Base-by-base conservation (phyloP, 2,329 filamentous ascomycete species). In the Botrytis galanthina region DNA sequence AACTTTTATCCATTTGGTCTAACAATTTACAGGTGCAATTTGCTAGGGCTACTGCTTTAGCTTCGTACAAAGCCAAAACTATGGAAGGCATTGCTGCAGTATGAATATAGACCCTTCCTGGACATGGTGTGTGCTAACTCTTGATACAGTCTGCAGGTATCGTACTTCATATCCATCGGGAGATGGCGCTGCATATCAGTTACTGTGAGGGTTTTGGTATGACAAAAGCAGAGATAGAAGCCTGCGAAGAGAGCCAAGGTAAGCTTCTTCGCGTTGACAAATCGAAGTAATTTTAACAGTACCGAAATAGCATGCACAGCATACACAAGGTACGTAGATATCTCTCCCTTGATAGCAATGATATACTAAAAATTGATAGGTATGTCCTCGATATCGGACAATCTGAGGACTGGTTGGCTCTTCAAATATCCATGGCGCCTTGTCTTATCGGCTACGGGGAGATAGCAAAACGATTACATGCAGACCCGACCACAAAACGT, bases 341-440 rank as follows among this genome's bases (percentile, higher is more conserved):
- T 26, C 54, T 22, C 18, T 63, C n/a, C 9, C 37, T 63, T 22
- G 48, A 37, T n/a, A 51, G 54, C 20, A 44, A 37, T 29, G 26
- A 12, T 16, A 22, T 57, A 59, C 72, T 75, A 57, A 75, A 35
- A 29, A 29, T n/a, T 26, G 29, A 54, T 48, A 86, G 92, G 80
- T 97, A 95, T 81, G 91, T 97, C 39, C 89, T 98, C 72, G 95
- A 98, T 79, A 87, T 97, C 32, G 95, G 95, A 10, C 90, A 94
- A 78, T 94, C 92, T 2, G 90, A 96, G 80, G 94, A 97, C 83
- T 97, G 92, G 90, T 86, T 98, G 62, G 94, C 91, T 6, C 87
- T 98, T 16, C 94, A 97, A 79, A 85, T 98, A 75, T 91, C 93
- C 7, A 86, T 98, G 71, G 90, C 95, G 22, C 94, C 95, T 0